Evolutionary conservation across 306 rosid species (phyloP).

Genomic region (Chamaecrista fasciculata): DNA sequence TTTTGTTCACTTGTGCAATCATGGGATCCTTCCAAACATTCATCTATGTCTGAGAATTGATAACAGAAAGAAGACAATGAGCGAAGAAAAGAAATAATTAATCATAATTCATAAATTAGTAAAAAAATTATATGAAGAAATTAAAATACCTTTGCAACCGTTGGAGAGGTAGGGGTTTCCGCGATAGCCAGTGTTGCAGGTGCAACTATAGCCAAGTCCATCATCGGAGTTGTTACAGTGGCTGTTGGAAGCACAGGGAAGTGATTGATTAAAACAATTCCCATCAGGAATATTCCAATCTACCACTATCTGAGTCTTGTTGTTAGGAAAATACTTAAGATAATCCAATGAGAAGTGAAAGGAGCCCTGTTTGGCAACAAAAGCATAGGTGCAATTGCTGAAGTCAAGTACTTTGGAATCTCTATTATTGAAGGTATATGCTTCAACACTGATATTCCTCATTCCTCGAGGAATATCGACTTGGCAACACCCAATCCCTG

Average conservation of each 20-base stretch:
- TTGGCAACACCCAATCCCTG: conserved; percentile 32
- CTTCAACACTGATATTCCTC: not conserved
- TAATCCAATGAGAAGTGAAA: conserved; percentile 22
- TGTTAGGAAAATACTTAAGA: not conserved
- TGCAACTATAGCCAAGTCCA: conserved; percentile 31
- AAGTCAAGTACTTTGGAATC: not conserved
- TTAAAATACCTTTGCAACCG: conserved; percentile 34
- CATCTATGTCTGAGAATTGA: not conserved
- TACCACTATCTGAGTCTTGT: not conserved
- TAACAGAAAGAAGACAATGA: not conserved
- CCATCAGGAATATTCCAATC: conserved; percentile 38
- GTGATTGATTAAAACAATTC: not conserved
- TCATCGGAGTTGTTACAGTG: not conserved
- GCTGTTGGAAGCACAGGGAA: conserved; percentile 12
- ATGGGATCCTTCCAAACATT: not conserved
- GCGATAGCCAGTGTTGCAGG: conserved; percentile 28
- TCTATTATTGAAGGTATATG: rapidly evolving
- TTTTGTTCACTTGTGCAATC: not conserved
- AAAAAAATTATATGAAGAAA: no score
- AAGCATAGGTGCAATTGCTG: conserved; percentile 27
- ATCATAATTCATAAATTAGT: no score
- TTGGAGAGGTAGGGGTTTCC: conserved; percentile 36
- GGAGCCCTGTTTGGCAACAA: conserved; percentile 23
- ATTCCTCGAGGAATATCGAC: conserved; percentile 22
- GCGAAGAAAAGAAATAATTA: not conserved